A percentile compares a stretch with the other conserved stretches of the same genome.
Conservation (phyloP, 2,329 filamentous ascomycete genomes). For the Beauveria pseudobassiana region DNA sequence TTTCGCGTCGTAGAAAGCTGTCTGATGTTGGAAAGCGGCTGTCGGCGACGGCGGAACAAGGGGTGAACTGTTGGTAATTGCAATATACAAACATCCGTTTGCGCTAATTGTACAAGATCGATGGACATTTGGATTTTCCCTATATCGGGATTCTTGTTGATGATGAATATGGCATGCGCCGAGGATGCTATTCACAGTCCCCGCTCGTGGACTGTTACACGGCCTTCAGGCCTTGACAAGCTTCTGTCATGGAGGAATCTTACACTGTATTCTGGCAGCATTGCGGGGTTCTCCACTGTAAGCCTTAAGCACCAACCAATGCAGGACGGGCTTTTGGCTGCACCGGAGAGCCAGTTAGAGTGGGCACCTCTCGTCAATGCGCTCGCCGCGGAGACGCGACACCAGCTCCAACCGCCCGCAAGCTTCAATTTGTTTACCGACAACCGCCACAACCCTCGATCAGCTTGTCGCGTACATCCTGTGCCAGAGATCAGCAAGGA, state of each 20-base stretch:
- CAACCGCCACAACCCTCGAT: not conserved
- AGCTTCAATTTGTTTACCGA: not conserved
- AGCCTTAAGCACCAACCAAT: not conserved
- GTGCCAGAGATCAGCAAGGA: not conserved
- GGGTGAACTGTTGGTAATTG: no score
- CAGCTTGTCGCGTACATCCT: not conserved
- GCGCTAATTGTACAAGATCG: no score
- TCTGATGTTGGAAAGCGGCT: no score
- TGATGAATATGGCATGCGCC: no score
- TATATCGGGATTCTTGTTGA: not conserved
- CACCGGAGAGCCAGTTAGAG: not conserved
- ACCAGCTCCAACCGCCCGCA: not conserved
- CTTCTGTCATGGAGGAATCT: not conserved
- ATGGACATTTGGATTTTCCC: not conserved
- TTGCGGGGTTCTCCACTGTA: not conserved
- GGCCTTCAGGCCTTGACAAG: not conserved
- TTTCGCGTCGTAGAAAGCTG: no score
- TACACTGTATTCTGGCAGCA: not conserved
- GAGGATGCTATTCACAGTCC: no score
- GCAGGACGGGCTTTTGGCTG: not conserved
- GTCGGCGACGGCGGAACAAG: no score
- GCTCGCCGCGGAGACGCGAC: slow-evolving; percentile 1
- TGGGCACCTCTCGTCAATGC: not conserved
- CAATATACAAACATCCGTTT: no score
- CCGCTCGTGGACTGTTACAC: no score